These are phyloP conservation scores for Quercus wislizeni DNA, from an alignment of 306 rosid genomes.

Conservation along the genomic window DNA sequence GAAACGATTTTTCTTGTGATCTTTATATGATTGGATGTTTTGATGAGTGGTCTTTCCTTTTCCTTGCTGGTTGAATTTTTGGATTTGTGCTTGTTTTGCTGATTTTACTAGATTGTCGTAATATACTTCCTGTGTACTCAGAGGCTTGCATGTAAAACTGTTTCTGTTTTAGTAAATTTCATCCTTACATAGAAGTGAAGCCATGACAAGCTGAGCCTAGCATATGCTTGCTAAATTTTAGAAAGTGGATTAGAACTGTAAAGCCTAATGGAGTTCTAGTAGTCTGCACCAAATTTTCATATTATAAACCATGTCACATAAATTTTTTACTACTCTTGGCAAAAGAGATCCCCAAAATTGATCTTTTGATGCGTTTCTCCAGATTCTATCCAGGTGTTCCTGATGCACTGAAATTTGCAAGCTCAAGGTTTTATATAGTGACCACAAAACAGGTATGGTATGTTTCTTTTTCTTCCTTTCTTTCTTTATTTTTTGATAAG, in stretches of 20 bases:
- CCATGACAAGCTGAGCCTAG: not conserved
- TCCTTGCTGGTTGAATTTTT: no score
- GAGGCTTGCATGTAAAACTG: no score
- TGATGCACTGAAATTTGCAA: conserved; percentile 75
- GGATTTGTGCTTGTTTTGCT: no score
- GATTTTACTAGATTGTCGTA: no score
- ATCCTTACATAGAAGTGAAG: no score
- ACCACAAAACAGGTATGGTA: conserved; percentile 75
- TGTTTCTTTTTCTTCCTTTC: no score
- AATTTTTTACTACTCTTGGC: not conserved
- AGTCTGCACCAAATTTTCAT: conserved; percentile 1
- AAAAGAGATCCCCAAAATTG: not conserved
- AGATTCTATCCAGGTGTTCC: conserved; percentile 80
- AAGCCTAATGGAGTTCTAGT: not conserved
- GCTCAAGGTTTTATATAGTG: conserved; percentile 74
- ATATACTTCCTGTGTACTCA: no score
- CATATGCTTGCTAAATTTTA: not conserved
- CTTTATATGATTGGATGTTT: no score
- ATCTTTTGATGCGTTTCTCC: conserved; percentile 17
- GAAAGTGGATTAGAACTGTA: not conserved
- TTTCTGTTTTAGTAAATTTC: no score
- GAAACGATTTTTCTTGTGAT: no score
- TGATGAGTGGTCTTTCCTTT: no score
- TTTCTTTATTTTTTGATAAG: not conserved
- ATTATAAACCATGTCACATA: not conserved